Conservation (phyloP, 768 basidiomycete genomes). For the Lactarius indigo region DNA sequence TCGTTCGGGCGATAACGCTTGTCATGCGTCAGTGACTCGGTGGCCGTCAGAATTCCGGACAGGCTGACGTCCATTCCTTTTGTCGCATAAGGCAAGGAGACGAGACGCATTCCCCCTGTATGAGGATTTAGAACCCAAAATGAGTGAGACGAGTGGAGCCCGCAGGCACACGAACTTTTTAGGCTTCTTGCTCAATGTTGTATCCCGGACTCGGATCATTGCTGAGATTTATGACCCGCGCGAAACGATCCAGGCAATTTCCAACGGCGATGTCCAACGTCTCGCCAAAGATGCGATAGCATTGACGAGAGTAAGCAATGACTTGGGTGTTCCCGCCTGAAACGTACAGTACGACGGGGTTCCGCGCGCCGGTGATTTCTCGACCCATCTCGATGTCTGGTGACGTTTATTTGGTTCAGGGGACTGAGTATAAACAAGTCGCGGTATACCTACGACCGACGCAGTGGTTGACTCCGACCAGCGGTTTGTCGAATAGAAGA, state of each 20-base stretch:
- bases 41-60: conserved; percentile 88
- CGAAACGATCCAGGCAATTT: conserved; percentile 97
- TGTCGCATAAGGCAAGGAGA: conserved; percentile 88
- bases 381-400: conserved; percentile 99
- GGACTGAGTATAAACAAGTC: neutral
- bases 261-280: conserved; percentile 99
- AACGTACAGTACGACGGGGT: conserved; percentile 96
- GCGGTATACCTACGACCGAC: conserved; percentile 74
- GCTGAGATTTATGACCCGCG: conserved; percentile 86
- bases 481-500: conserved; percentile 82
- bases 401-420: neutral
- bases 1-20: conserved; percentile 67
- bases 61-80: conserved; percentile 99
- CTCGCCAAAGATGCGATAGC: conserved; percentile 98
- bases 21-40: conserved; percentile 84
- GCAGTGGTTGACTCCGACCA: conserved; percentile 98
- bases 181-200: conserved; percentile 95
- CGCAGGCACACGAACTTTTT: conserved; percentile 56
- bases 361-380: conserved; percentile 88
- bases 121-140: neutral
- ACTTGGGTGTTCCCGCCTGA: conserved; percentile 99
- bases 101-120: conserved; percentile 75
- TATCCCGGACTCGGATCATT: conserved; percentile 97
- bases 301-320: conserved; percentile 95
- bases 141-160: neutral